phyloP scores from a whole-genome alignment of 768 basidiomycete species.

The Leucogyrophana mollusca region DNA sequence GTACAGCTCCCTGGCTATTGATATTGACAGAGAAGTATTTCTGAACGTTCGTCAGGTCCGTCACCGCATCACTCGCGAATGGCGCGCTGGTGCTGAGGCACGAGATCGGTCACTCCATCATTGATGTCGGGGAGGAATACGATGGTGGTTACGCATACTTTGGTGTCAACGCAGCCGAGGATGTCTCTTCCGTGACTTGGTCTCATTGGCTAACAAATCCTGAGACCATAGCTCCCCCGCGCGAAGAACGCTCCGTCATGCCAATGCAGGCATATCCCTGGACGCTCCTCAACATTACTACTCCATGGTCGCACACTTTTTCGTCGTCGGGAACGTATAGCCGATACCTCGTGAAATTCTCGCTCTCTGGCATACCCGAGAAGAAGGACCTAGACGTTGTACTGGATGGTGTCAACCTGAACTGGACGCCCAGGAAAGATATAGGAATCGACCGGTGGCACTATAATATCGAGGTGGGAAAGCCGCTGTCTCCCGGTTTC shows the following conservation, averaged over 20 bases:
- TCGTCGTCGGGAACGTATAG: conserved; percentile 62
- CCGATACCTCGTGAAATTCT: conserved; percentile 64
- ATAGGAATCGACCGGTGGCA: conserved; percentile 76
- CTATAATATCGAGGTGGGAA: conserved; percentile 55
- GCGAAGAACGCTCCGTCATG: conserved; percentile 70
- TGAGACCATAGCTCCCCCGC: conserved; percentile 23
- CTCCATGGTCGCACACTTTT: conserved; percentile 61
- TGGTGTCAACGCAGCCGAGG: conserved; percentile 60
- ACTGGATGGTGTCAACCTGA: conserved; percentile 59
- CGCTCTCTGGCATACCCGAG: conserved; percentile 66
- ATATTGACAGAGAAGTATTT: neutral
- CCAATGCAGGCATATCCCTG: conserved; percentile 75
- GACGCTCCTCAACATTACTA: conserved; percentile 62
- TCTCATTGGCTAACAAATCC: conserved; percentile 61
- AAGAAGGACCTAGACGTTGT: conserved; percentile 51
- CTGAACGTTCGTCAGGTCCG: conserved; percentile 46
- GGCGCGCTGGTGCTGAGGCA: conserved; percentile 76
- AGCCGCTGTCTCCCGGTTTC: conserved; percentile 42
- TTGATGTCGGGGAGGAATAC: conserved; percentile 80
- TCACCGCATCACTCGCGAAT: conserved; percentile 72
- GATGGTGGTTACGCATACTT: conserved; percentile 76
- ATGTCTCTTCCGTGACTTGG: conserved; percentile 56
- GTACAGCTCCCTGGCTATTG: conserved; percentile 20
- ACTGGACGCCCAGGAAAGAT: conserved; percentile 47
- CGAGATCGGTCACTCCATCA: conserved; percentile 79